Base-by-base conservation (phyloP, 345 rosid genomes). In the Passiflora organensis region DNA sequence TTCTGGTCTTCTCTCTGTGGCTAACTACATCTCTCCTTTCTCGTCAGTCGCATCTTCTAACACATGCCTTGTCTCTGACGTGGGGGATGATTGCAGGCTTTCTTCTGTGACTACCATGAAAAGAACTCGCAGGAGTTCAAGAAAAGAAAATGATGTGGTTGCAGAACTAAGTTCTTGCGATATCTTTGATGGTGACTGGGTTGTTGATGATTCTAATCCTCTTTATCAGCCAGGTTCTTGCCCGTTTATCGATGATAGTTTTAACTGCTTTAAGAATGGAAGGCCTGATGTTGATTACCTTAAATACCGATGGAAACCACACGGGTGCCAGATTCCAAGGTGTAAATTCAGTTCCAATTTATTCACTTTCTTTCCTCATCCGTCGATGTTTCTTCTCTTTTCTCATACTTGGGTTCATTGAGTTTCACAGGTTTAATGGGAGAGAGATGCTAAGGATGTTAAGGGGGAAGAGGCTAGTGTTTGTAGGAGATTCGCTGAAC, bases 401-500 rank as follows among this genome's bases (percentile, higher is more conserved):
- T n/a, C 38, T 15, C 8, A 3, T 23, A 0, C 8, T 8, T 41
- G 37, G 6, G 39, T 49, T 46, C 62, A 10, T 43, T 20, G 55
- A 20, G 13, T 18, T 68, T 20, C 56, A 51, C 37, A 84, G 87
- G 59, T 86, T 86, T 63, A 65, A 83, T 49, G 85, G 89, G 45
- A 63, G 64, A 59, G 72, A 72, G 68, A 77, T 83, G 87, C 1
- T 83, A 71, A 64, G 64, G 58, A 70, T 86, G 51, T 50, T 86
- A 43, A 79, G 77, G 64, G 82, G 87, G 50, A 86, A 81, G 64
- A 70, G 82, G 46, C 10, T 77, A 56, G 89, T 79, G 53, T 86
- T 83, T 50, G 85, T 86, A 9, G 89, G 95, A 0, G 87, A 86
- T 53, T 86, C 89, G 1, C 53, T 81, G 72, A 83, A 81, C 13